Evolutionary conservation across 2,329 filamentous ascomycete genomes (phyloP), one percentile per base, ranked within the genome.

Genomic region (Penicillium palitans): DNA sequence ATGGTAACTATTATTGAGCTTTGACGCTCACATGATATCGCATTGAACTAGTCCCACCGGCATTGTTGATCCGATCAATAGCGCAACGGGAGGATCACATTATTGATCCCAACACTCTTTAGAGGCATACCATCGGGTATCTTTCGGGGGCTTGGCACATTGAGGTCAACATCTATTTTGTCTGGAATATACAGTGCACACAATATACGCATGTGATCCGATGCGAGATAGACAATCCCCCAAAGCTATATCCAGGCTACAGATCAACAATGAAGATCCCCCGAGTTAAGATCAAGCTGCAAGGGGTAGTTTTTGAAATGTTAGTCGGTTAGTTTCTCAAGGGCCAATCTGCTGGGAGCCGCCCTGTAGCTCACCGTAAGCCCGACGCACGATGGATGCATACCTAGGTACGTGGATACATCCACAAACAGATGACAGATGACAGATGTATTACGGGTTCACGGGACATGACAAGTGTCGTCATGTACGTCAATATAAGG

Each of bases 301-400:
- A 52, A 29, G 33, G n/a, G 27, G 12, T 31, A 10, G 7, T 7
- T 31, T 24, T 31, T 31, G 4, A 17, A 48, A 47, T 8, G 24
- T 17, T 13, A 52, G 19, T 31, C 9, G 10, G n/a, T 37, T 45
- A 31, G 19, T 24, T 44, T 57, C 8, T 35, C 21, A 46, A 29
- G 42, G 42, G 37, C 42, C 41, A 41, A 19, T 39, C 39, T 54
- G 15, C 29, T 46, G 55, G 60, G 59, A 56, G 55, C 45, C n/a
- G 41, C 39, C 57, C 49, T 59, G 61, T 44, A 49, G 63, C 63
- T 64, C 60, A 2, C 37, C 15, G 25, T 15, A 9, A 25, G 29
- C 29, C 21, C 7, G 6, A 29, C 6, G 12, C 44, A 55, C 6
- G 17, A 21, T 21, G 39, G n/a, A 31, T 47, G 29, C 42, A 45